Evolutionary conservation across 768 basidiomycete genomes (phyloP).

Genomic region (Pholiota microspora): DNA sequence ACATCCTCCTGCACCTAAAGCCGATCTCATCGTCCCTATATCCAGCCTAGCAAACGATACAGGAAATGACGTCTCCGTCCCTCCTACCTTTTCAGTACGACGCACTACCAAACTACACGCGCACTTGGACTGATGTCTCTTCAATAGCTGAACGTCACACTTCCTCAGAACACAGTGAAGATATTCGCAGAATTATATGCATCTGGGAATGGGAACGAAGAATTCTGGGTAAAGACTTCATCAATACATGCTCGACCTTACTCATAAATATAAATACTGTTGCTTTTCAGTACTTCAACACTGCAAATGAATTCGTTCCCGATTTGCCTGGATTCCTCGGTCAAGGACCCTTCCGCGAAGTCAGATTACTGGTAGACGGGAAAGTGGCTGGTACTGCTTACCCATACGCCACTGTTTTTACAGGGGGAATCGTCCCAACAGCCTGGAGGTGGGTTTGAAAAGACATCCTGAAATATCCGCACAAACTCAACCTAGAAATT

Average conservation of each 20-base stretch:
- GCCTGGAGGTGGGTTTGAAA: constrained; percentile 56
- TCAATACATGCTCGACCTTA: background rate
- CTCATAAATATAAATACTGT: background rate
- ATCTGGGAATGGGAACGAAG: constrained; percentile 54
- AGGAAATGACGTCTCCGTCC: constrained; percentile 74
- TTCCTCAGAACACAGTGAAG: constrained; percentile 67
- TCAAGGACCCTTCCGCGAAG: constrained; percentile 51
- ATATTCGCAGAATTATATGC: constrained; percentile 73
- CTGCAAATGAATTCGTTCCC: constrained; percentile 54
- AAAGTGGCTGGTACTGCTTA: constrained; percentile 46
- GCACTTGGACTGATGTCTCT: background rate
- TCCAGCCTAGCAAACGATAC: constrained; percentile 61
- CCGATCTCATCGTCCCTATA: constrained; percentile 68
- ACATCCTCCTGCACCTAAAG: constrained; percentile 57
- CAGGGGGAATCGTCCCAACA: constrained; percentile 69
- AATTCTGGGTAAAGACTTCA: constrained; percentile 66
- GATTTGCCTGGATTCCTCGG: constrained; percentile 49
- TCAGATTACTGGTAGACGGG: constrained; percentile 45
- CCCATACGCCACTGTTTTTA: constrained; percentile 65
- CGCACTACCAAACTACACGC: background rate
- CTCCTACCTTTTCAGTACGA: constrained; percentile 66
- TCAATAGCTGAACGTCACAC: constrained; percentile 62
- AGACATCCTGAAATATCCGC: background rate
- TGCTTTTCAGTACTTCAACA: constrained; percentile 61
- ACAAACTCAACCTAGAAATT: background rate